Base-by-base conservation (phyloP, 1,284 basidiomycete species). In the Caloboletus inedulis region DNA sequence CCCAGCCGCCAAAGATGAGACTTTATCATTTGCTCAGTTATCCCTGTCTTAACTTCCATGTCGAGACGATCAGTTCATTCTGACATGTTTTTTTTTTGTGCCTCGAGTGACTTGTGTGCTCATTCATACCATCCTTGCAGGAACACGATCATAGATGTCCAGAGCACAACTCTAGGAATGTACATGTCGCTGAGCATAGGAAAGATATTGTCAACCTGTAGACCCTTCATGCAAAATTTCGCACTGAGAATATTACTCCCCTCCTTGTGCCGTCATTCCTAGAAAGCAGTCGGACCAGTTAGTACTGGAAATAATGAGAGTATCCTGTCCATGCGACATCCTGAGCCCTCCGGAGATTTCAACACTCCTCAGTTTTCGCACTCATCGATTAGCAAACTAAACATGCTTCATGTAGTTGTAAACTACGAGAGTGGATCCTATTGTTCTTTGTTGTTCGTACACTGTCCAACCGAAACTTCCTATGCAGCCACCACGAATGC, bases 31-130 rank as follows among this genome's bases (percentile, higher is more conserved):
- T 59, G 62, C 73, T 74, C 73, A 79, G 79, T 81, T 80, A 81
- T 82, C 75, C 80, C 79, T 82, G 79, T 81, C 79, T 81, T 79
- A 81, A 81, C 77, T 62, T 65, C 62, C 59, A 62, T 83, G 81
- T 85, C 83, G 82, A 85, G 71, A 77, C 68, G 64, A 73, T 58
- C 44, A 69, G 1, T 70, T 29, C 9, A 6, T 65, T 74, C 72
- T 75, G 73, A 70, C 21, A 56, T 14, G 0, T 4, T 10, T 6
- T 23, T 23, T 40, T 7, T 18, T 14, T 18, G 35, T 18, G 13
- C 19, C 13, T 21, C 19, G 7, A 8, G 36, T 13, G 36, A 19
- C 12, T 14, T 2, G 36, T 21, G 19, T 37, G 36, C 36, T 37
- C 36, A 37, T 37, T 37, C 19, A 7, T 21, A 4, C 19, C 13